Base-by-base conservation (phyloP, 495 filamentous ascomycete species). In the Penicillium bovifimosum region DNA sequence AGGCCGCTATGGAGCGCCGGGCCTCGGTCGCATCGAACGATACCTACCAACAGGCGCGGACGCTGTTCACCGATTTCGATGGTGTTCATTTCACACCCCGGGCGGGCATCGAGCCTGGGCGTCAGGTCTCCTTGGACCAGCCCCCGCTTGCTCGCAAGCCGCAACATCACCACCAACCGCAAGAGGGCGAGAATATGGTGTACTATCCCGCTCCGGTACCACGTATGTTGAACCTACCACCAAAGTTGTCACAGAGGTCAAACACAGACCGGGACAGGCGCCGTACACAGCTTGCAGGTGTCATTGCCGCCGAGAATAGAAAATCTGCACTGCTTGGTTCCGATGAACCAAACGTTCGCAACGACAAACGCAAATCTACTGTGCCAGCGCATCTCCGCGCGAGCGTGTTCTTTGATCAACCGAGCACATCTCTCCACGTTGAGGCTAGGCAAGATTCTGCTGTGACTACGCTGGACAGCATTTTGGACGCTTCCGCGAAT, bases 131-230 rank as follows among this genome's bases (percentile, higher is more conserved):
- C 11, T 53, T 76, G 53, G 67, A 53, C 26, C 60, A 66, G 41
- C 67, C 75, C 49, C 74, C 65, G 27, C 70, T 71, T 56, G 78
- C 64, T 8, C 74, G 66, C 46, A 73, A 80, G 47, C 79, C 84
- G 17, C 71, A 79, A 54, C 77, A 81, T 17, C 86, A 83, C 61
- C 71, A 84, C 44, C 77, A 87, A 55, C 84, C 85, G 9, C 74
- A 74, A 26, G 79, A 79, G 2, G 83, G 78, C 4, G 81, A 92
- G 52, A 75, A 85, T 46, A 92, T 98, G 87, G 80, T 96, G 8
- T 97, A 84, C 66, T 98, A 98, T 64, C 93, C 93, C 11, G 93
- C 93, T 3, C 93, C 90, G 10, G 92, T 98, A 0, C 93, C 93
- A 1, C 85, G 85, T 61, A 91, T 93, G 81, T 76, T 98, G 26